Evolutionary conservation across 257 asterid species (phyloP).

Genomic region (Asclepias syriaca): DNA sequence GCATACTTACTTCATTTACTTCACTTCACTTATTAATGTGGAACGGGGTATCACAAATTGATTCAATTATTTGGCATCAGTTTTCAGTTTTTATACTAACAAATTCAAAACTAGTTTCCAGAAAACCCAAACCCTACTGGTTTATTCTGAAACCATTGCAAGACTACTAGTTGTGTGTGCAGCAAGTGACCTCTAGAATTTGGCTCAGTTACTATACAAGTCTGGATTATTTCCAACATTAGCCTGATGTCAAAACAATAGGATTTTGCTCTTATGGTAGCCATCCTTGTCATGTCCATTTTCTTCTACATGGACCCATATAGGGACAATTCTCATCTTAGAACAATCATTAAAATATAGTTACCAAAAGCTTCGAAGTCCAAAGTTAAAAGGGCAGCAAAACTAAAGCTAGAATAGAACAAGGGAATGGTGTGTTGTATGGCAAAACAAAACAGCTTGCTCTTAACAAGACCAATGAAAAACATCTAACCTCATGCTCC

Average conservation of each 20-base stretch:
- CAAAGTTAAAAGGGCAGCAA: not conserved
- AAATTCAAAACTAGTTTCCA: too few relatives aligned
- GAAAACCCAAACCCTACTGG: too few relatives aligned
- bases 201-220: too few relatives aligned
- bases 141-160: too few relatives aligned
- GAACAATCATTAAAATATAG: constrained; percentile 23
- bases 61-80: too few relatives aligned
- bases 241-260: constrained; percentile 72
- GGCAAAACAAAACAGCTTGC: constrained; percentile 70
- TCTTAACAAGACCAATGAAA: constrained; percentile 86
- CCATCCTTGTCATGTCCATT: constrained; percentile 59
- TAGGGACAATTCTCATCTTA: constrained; percentile 67
- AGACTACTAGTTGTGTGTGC: too few relatives aligned
- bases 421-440: not conserved
- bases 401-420: not conserved
- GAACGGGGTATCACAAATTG: too few relatives aligned
- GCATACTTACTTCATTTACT: too few relatives aligned
- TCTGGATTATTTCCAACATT: constrained; percentile 28
- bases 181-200: too few relatives aligned
- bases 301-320: constrained; percentile 70
- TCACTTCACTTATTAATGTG: too few relatives aligned
- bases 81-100: too few relatives aligned
- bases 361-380: constrained; percentile 1
- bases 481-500: constrained; percentile 78
- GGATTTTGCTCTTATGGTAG: constrained; percentile 46